Conservation (phyloP, 352 stramenopile genomes). For the Peronosclerospora sorghi region DNA sequence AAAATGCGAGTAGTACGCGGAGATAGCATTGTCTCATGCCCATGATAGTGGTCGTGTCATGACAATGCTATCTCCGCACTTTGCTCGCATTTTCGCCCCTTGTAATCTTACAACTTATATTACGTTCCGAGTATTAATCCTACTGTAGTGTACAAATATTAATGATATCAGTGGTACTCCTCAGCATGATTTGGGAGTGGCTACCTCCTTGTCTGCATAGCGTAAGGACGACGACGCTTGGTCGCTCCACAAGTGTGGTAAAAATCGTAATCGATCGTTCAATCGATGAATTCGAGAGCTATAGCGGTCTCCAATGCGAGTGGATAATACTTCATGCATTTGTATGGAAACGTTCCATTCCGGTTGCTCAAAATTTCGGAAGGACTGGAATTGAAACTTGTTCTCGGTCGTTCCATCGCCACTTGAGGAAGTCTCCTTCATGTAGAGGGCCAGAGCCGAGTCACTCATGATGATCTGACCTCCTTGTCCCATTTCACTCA, state of each 20-base stretch:
- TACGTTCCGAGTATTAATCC: no score
- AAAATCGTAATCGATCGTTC: slow-evolving; percentile 10
- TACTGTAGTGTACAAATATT: no score
- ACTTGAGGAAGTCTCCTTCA: slow-evolving; percentile 16
- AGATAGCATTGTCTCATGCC: no score
- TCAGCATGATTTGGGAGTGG: background rate
- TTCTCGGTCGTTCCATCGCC: slow-evolving; percentile 3
- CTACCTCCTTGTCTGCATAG: slow-evolving; percentile 1
- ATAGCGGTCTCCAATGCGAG: slow-evolving; percentile 32
- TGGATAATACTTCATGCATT: slow-evolving; percentile 31
- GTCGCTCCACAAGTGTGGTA: slow-evolving; percentile 17
- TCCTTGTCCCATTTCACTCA: slow-evolving; percentile 50
- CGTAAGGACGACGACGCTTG: slow-evolving; percentile 14
- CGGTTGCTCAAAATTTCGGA: slow-evolving; percentile 22
- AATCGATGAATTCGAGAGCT: slow-evolving; percentile 7
- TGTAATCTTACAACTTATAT: no score
- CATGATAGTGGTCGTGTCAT: no score
- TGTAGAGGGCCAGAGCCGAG: slow-evolving; percentile 31
- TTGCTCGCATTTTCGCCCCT: no score
- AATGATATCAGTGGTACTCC: no score
- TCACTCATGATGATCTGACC: slow-evolving; percentile 65
- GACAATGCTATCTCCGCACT: no score
- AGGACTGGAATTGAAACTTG: slow-evolving; percentile 23
- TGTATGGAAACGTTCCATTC: slow-evolving; percentile 29
- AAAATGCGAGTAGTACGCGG: no score